Conservation (phyloP, 1,284 basidiomycete species). For the Ganoderma resinaceum region DNA sequence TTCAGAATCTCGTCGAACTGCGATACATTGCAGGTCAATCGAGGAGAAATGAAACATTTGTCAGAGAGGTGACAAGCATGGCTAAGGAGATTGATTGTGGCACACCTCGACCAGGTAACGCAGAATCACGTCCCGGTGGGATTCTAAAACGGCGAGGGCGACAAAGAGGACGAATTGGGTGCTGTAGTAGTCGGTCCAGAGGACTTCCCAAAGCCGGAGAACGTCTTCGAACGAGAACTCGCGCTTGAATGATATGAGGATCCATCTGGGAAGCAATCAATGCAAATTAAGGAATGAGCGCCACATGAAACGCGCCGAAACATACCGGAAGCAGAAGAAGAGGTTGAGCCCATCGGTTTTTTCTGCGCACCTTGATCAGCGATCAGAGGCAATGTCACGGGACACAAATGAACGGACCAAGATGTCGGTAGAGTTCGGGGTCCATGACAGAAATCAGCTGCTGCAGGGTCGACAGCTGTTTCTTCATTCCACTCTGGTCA, state of each 20-base stretch:
- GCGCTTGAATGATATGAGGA: slow-evolving; percentile 92
- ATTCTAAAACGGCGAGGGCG: slow-evolving; percentile 92
- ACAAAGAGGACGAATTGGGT: slow-evolving; percentile 92
- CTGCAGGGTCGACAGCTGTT: slow-evolving; percentile 88
- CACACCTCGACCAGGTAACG: slow-evolving; percentile 89
- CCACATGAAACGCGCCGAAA: slow-evolving; percentile 10
- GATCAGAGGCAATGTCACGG: slow-evolving; percentile 11
- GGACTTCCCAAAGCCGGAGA: slow-evolving; percentile 90
- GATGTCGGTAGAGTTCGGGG: slow-evolving; percentile 88
- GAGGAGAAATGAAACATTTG: background rate
- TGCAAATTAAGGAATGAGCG: background rate
- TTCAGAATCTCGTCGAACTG: slow-evolving; percentile 90
- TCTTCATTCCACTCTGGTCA: slow-evolving; percentile 99
- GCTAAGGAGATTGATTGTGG: background rate
- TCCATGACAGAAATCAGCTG: slow-evolving; percentile 94
- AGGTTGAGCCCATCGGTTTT: slow-evolving; percentile 91
- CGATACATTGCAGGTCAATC: background rate
- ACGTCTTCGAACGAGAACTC: slow-evolving; percentile 94
- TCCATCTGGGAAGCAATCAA: slow-evolving; percentile 58
- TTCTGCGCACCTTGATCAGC: slow-evolving; percentile 54
- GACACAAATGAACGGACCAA: slow-evolving; percentile 57
- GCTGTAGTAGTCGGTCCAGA: slow-evolving; percentile 95
- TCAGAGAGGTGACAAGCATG: background rate
- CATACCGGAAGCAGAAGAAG: slow-evolving; percentile 97
- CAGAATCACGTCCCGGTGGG: slow-evolving; percentile 92